Conservation (phyloP, 495 filamentous ascomycete species). For the Xylaria castorea region DNA sequence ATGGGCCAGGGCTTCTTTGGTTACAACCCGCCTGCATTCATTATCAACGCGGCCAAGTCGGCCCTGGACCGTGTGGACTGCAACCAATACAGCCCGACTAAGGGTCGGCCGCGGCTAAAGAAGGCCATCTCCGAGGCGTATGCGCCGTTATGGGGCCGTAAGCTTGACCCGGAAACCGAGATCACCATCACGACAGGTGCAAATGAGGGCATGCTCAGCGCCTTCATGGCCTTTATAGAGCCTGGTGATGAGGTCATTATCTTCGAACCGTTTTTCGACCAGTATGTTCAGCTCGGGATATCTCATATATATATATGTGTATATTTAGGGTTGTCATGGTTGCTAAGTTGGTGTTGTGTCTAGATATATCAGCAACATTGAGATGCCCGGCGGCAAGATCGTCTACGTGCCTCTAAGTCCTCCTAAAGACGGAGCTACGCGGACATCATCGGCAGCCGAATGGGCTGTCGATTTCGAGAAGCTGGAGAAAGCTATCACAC, state of each 20-base stretch:
- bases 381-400: conserved; percentile 94
- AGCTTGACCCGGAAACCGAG: conserved; percentile 85
- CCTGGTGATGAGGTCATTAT: conserved; percentile 94
- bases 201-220: conserved; percentile 96
- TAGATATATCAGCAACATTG: conserved; percentile 93
- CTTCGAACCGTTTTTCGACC: conserved; percentile 98
- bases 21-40: conserved; percentile 94
- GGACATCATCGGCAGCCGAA: conserved; percentile 82
- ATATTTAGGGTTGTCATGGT: neutral
- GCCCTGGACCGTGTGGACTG: conserved; percentile 93
- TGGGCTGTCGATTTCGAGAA: conserved; percentile 87
- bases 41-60: conserved; percentile 86
- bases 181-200: conserved; percentile 95
- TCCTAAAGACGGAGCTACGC: conserved; percentile 78
- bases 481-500: conserved; percentile 83
- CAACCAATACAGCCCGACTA: conserved; percentile 97
- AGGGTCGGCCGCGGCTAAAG: conserved; percentile 86
- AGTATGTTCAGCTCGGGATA: conserved; percentile 60
- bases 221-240: conserved; percentile 98
- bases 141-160: conserved; percentile 79
- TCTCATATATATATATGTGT: neutral
- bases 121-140: conserved; percentile 92
- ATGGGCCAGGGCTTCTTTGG: conserved; percentile 99
- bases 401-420: conserved; percentile 93
- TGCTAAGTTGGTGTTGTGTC: conserved; percentile 9